Evolutionary conservation across 2,329 filamentous ascomycete species (phyloP).

Genomic region (Nigrospora osmanthi): DNA sequence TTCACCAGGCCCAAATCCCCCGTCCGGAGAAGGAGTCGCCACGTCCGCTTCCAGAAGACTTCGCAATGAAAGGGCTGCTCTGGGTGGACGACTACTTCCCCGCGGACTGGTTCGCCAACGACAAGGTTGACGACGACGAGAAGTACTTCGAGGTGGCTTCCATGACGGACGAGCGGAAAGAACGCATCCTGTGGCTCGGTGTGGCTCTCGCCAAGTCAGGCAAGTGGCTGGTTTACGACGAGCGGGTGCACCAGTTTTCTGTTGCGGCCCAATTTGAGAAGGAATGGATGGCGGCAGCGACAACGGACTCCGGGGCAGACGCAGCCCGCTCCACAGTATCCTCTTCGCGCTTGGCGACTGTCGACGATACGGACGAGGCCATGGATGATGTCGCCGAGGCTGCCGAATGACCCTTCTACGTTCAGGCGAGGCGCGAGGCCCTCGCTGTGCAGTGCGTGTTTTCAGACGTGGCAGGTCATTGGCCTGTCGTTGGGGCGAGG

Average conservation of each 20-base stretch:
- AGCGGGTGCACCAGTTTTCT: constrained; percentile 25
- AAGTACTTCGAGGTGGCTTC: constrained; percentile 54
- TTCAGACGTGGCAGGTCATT: too few species aligned
- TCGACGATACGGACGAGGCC: neutral
- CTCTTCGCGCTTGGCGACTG: neutral
- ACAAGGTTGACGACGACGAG: constrained; percentile 59
- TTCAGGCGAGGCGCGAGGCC: too few species aligned
- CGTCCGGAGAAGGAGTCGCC: constrained; percentile 32
- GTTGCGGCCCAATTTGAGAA: constrained; percentile 28
- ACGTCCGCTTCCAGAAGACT: constrained; percentile 62
- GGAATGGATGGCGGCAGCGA: constrained; percentile 14
- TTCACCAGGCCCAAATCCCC: constrained; percentile 38
- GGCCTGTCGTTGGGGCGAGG: too few species aligned
- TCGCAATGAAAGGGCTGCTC: constrained; percentile 53
- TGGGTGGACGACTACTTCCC: constrained; percentile 55
- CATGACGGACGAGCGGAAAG: constrained; percentile 47
- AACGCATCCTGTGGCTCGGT: constrained; percentile 52
- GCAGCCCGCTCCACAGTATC: neutral
- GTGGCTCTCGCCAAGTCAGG: constrained; percentile 32
- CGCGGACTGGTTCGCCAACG: constrained; percentile 46
- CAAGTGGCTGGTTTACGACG: constrained; percentile 39
- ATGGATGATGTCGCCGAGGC: neutral
- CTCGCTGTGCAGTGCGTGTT: too few species aligned
- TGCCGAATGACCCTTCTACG: too few species aligned
- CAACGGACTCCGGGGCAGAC: neutral